These are phyloP conservation scores for Salmacisia buchloeana DNA, from an alignment of 1,284 basidiomycete genomes.

Conservation along the genomic window DNA sequence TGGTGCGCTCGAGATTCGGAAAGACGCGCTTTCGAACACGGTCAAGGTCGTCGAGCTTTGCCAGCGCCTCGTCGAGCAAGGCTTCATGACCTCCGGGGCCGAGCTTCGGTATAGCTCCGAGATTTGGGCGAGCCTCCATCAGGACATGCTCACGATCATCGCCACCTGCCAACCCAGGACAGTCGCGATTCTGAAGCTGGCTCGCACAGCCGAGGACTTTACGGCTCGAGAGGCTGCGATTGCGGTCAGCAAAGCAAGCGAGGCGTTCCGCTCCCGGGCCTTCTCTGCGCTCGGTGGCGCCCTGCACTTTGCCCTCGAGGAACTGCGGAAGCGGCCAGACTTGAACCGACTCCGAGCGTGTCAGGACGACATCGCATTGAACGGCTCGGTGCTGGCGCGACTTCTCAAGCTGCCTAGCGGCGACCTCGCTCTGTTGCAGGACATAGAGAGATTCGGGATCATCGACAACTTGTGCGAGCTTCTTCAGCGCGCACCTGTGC, in stretches of 20 bases:
- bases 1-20: not conserved
- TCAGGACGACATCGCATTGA: not conserved
- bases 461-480: not conserved
- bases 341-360: not conserved
- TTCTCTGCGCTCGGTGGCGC: not conserved
- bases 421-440: not conserved
- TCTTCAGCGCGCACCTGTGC: not conserved
- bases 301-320: not conserved
- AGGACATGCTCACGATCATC: not conserved
- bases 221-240: not conserved
- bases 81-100: not conserved
- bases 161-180: not conserved
- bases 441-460: not conserved
- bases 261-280: not conserved
- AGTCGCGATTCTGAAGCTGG: not conserved
- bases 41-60: not conserved
- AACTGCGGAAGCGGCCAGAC: not conserved
- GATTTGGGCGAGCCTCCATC: not conserved
- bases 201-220: not conserved
- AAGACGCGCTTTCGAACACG: not conserved
- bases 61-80: not conserved
- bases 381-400: not conserved
- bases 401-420: not conserved
- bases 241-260: not conserved
- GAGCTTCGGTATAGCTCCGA: not conserved